Evolutionary conservation across 1,284 basidiomycete genomes (phyloP).

Genomic region (Microbotryum lychnidis-dioicae): DNA sequence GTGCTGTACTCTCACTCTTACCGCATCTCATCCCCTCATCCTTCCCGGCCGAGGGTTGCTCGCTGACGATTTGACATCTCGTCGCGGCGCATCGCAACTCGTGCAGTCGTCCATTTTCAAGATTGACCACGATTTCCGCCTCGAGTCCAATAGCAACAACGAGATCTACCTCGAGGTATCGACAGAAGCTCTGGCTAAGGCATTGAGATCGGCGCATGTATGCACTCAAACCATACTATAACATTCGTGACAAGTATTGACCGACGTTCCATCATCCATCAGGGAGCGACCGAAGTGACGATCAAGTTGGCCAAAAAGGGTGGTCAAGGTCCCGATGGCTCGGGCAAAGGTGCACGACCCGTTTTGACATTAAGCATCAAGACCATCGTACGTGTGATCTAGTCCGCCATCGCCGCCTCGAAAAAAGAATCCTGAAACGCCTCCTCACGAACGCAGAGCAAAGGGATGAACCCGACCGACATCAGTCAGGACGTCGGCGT

Average conservation of each 20-base stretch:
- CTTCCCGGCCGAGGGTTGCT: neutral
- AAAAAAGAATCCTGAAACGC: neutral
- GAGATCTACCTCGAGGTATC: slow-evolving; percentile 40
- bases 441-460: slow-evolving; percentile 8
- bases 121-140: slow-evolving; percentile 33
- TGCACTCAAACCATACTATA: neutral
- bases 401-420: neutral
- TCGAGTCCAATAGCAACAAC: slow-evolving; percentile 40
- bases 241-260: neutral
- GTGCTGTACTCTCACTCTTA: neutral
- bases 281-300: slow-evolving; percentile 30
- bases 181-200: slow-evolving; percentile 37
- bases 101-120: slow-evolving; percentile 31
- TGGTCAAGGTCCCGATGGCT: slow-evolving; percentile 17
- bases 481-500: slow-evolving; percentile 39
- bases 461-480: slow-evolving; percentile 32
- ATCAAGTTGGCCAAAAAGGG: slow-evolving; percentile 38
- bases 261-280: neutral
- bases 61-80: neutral
- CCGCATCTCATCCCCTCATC: neutral
- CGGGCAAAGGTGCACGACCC: slow-evolving; percentile 29
- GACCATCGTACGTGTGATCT: slow-evolving; percentile 17
- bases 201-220: slow-evolving; percentile 30
- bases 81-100: neutral
- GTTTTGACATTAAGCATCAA: slow-evolving; percentile 37